Evolutionary conservation across 139 green algal genomes (phyloP).

Genomic region (Picochlorum sp.): DNA sequence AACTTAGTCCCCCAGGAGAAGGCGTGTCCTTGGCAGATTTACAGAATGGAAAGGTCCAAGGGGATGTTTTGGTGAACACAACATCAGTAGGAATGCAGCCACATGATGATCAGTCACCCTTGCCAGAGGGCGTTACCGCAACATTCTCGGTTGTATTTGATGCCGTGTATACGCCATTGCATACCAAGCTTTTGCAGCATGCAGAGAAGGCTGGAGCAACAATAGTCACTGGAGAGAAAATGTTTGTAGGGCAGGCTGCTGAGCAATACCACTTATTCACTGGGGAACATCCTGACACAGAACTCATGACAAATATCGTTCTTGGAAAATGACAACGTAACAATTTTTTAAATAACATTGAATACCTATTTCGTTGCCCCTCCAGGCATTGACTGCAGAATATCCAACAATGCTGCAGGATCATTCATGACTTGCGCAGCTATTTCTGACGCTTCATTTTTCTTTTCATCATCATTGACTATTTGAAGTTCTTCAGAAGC

Average conservation of each 20-base stretch:
- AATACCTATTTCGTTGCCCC: background rate
- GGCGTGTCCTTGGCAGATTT: conserved; percentile 28
- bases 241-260: conserved; percentile 96
- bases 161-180: conserved; percentile 91
- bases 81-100: conserved; percentile 91
- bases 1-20: conserved; percentile 16
- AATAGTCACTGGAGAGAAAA: conserved; percentile 70
- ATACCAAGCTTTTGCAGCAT: conserved; percentile 72
- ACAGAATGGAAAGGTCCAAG: conserved; percentile 28
- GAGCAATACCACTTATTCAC: conserved; percentile 85
- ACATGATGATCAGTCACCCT: conserved; percentile 48
- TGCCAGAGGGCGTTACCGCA: conserved; percentile 43
- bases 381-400: conserved; percentile 6
- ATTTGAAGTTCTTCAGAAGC: background rate
- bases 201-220: conserved; percentile 35
- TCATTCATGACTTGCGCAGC: conserved; percentile 14
- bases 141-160: conserved; percentile 85
- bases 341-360: background rate
- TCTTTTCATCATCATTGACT: background rate
- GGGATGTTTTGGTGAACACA: conserved; percentile 88
- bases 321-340: conserved; percentile 11
- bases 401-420: conserved; percentile 20
- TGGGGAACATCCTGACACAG: conserved; percentile 39
- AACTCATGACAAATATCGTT: conserved; percentile 53
- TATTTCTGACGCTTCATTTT: conserved; percentile 16